A percentile compares a stretch with the other conserved stretches of the same genome.
These are phyloP conservation scores for Pseudogymnoascus sp. DNA, from an alignment of 2,329 filamentous ascomycete species.

Conservation along the genomic window DNA sequence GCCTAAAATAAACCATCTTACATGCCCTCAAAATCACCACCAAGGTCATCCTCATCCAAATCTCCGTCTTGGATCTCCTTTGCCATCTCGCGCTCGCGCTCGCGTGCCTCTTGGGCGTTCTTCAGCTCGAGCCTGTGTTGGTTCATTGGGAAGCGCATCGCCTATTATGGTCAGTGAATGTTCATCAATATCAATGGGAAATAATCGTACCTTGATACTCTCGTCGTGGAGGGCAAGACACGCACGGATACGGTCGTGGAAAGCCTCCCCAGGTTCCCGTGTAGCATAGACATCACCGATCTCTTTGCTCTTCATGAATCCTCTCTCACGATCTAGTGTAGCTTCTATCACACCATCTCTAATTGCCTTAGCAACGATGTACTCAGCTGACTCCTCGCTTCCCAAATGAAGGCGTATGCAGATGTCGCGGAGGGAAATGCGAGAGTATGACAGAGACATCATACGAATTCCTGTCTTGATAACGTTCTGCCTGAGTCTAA, in stretches of 20 bases:
- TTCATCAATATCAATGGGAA: slow-evolving; percentile 5
- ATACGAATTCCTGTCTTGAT: slow-evolving; percentile 99
- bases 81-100: slow-evolving; percentile 90
- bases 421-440: slow-evolving; percentile 93
- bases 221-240: slow-evolving; percentile 91
- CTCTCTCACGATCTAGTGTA: slow-evolving; percentile 83
- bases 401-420: slow-evolving; percentile 90
- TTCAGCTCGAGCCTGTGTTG: slow-evolving; percentile 95
- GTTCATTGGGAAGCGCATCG: slow-evolving; percentile 99
- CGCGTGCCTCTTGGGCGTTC: slow-evolving; percentile 96
- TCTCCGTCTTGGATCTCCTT: slow-evolving; percentile 99
- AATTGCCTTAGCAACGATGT: slow-evolving; percentile 98
- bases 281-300: slow-evolving; percentile 94
- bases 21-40: slow-evolving; percentile 93
- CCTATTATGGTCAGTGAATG: slow-evolving; percentile 40
- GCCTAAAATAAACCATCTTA: slow-evolving; percentile 39
- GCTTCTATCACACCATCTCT: slow-evolving; percentile 96
- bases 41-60: slow-evolving; percentile 91
- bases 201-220: slow-evolving; percentile 75
- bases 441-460: slow-evolving; percentile 97
- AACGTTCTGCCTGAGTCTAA: slow-evolving; percentile 93
- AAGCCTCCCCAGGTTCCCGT: slow-evolving; percentile 88
- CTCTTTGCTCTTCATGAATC: slow-evolving; percentile 98
- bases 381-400: slow-evolving; percentile 95
- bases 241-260: slow-evolving; percentile 91